Evolutionary conservation across 805 yeast species (phyloP), one percentile per base, ranked within the genome.

Genomic region (Metschnikowia matae): DNA sequence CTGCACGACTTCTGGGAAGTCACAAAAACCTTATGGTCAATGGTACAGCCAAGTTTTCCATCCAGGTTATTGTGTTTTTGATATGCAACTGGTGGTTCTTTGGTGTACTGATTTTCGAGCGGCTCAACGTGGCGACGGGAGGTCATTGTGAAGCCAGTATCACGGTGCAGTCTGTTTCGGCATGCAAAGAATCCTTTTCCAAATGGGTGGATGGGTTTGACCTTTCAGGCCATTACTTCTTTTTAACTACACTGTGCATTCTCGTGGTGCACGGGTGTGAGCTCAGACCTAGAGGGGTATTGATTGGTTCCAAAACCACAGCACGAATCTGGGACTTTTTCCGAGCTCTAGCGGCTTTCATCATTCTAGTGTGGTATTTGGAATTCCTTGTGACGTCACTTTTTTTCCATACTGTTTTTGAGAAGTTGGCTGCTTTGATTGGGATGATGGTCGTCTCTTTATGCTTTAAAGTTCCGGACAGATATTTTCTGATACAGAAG

Each of bases 41-140:
- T n/a, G 46, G 49, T 11, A 2, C 37, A 1, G 35, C 50, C 32
- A 54, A 46, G 35, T 62, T 50, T 44, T 35, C 46, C n/a, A 37
- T 56, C 6, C 48, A 53, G 36, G 41, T 61, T 18, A 5, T 41
- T 17, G 40, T 53, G 23, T 54, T 52, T 35, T 21, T 55, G 10
- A 39, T 49, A 10, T 34, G 57, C 34, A 54, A 57, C 34, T 54
- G 53, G 20, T 70, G 75, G 75, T 67, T 60, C 44, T 67, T 70
- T 46, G 75, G 75, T 2, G 62, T 65, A 1, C 65, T 62, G 54
- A 44, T 71, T 3, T 64, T 67, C 41, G 72, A 68, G 35, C 54
- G 73, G 18, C 44, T 62, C 36, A 57, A 56, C 33, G 41, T 48
- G 31, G 54, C 51, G 10, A 51, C 54, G 2, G 61, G 61, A 2